Conservation (phyloP, 768 basidiomycete species). For the Trametes elegans region DNA sequence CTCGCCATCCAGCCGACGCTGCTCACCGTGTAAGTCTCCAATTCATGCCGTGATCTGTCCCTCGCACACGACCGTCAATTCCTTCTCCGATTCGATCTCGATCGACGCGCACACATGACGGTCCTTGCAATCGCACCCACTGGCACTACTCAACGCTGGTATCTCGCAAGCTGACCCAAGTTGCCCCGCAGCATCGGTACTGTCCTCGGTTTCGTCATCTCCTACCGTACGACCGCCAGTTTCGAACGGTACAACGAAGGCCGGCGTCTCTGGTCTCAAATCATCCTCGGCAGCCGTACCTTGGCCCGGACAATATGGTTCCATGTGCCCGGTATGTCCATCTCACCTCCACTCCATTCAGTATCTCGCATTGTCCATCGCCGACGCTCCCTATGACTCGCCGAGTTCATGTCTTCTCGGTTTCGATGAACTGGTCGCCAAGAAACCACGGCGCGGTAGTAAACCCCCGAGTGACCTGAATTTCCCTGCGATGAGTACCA, state of each 20-base stretch:
- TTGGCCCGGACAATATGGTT: constrained; percentile 67
- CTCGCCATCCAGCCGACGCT: constrained; percentile 50
- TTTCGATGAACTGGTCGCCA: no score
- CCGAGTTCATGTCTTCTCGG: no score
- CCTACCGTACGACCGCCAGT: constrained; percentile 68
- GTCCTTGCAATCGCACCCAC: no score
- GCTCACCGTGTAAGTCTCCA: constrained; percentile 59
- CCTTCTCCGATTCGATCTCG: neutral
- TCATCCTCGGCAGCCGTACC: constrained; percentile 53
- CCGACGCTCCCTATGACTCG: no score
- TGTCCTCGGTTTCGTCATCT: constrained; percentile 72
- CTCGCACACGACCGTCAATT: neutral
- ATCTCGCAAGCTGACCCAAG: constrained; percentile 20
- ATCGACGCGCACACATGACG: neutral
- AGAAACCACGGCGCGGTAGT: no score
- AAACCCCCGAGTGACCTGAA: no score
- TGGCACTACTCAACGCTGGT: no score
- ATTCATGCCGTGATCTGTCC: neutral
- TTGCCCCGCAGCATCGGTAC: constrained; percentile 48
- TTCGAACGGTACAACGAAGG: constrained; percentile 81
- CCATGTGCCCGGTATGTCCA: constrained; percentile 53
- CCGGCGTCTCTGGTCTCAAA: constrained; percentile 63
- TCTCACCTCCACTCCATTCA: no score
- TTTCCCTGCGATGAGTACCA: no score
- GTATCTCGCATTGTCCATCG: no score